Percentiles rank a stretch among this genome's conserved stretches.
These are phyloP conservation scores for Claviceps paspali DNA, from an alignment of 2,329 filamentous ascomycete genomes.

Conservation along the genomic window DNA sequence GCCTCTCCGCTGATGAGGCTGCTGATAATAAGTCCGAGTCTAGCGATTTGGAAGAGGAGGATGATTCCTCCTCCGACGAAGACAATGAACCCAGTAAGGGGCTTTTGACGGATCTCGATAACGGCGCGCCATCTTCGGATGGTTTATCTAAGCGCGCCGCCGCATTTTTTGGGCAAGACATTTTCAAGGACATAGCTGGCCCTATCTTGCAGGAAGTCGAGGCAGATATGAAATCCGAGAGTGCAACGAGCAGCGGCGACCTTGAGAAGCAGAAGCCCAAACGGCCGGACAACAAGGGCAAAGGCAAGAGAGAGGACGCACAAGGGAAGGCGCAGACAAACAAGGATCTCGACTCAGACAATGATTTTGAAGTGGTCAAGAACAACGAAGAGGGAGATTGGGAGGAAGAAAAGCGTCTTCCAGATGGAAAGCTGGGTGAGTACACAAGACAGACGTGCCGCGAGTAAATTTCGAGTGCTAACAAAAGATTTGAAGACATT, in stretches of 20 bases:
- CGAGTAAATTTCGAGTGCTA: background rate
- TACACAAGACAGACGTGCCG: background rate
- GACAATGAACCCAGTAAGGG: slow-evolving; percentile 13
- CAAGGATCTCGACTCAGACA: slow-evolving; percentile 24
- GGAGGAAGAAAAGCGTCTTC: slow-evolving; percentile 48
- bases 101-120: slow-evolving; percentile 23
- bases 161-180: slow-evolving; percentile 86
- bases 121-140: slow-evolving; percentile 27
- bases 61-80: slow-evolving; percentile 21
- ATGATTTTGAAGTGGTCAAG: slow-evolving; percentile 49
- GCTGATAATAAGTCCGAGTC: slow-evolving; percentile 35
- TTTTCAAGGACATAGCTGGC: slow-evolving; percentile 53
- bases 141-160: slow-evolving; percentile 68
- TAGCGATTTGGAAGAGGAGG: slow-evolving; percentile 44
- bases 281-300: background rate
- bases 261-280: background rate
- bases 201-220: slow-evolving; percentile 45
- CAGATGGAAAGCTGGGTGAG: slow-evolving; percentile 48
- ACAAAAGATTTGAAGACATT: slow-evolving; percentile 45
- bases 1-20: slow-evolving; percentile 57
- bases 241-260: slow-evolving; percentile 12
- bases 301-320: slow-evolving; percentile 10
- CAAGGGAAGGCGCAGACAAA: slow-evolving; percentile 4
- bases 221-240: slow-evolving; percentile 20
- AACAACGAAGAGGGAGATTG: slow-evolving; percentile 38